A percentile compares a stretch with the other conserved stretches of the same genome.
Conservation (phyloP, 768 basidiomycete species). For the Rhizopogon sp. region DNA sequence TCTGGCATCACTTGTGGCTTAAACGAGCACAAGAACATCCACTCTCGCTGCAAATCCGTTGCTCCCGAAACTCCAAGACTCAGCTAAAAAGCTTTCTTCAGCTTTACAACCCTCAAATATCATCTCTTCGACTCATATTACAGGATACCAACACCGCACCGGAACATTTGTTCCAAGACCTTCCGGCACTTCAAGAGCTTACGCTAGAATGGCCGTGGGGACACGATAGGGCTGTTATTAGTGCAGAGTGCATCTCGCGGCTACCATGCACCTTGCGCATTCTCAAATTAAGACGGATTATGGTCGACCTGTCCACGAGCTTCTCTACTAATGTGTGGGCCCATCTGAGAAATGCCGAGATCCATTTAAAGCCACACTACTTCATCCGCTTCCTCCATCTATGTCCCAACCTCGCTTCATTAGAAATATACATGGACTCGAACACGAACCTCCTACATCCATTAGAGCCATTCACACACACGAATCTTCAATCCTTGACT, state of each 20-base stretch:
- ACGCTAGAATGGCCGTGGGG: slow-evolving; percentile 5
- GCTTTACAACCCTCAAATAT: slow-evolving; percentile 13
- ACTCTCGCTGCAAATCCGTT: slow-evolving; percentile 13
- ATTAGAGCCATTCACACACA: not conserved
- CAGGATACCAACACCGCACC: slow-evolving; percentile 5
- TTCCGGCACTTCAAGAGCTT: slow-evolving; percentile 15
- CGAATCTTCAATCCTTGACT: not conserved
- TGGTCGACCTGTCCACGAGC: not conserved
- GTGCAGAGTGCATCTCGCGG: slow-evolving; percentile 1
- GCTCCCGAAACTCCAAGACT: not conserved
- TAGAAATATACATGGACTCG: not conserved
- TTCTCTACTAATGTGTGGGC: slow-evolving; percentile 8
- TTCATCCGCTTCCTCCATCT: not conserved
- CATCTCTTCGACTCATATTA: slow-evolving; percentile 3
- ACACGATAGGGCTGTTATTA: slow-evolving; percentile 1
- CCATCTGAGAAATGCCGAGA: slow-evolving; percentile 12
- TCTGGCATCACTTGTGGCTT: slow-evolving; percentile 6
- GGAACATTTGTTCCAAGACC: slow-evolving; percentile 13
- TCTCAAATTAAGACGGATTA: slow-evolving; percentile 5
- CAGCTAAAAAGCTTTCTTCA: slow-evolving; percentile 5
- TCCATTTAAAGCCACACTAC: not conserved
- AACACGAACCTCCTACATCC: not conserved
- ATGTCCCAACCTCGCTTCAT: not conserved
- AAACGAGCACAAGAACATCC: slow-evolving; percentile 11
- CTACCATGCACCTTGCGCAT: slow-evolving; percentile 4